Evolutionary conservation across 805 yeast species (phyloP).

Genomic region (Candida broadrunensis): DNA sequence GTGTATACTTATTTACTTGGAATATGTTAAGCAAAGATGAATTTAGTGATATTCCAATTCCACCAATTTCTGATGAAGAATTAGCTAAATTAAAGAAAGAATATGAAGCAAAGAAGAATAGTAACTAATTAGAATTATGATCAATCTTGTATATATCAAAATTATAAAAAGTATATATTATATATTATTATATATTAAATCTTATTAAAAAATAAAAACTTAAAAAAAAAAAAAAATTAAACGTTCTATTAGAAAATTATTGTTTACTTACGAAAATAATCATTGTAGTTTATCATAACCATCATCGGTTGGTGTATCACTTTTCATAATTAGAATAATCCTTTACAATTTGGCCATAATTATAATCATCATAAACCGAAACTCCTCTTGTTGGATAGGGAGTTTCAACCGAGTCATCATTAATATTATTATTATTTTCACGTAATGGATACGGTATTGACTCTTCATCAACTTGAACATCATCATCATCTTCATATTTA

Average conservation of each 20-base stretch:
- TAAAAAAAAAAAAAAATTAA: too few relatives aligned
- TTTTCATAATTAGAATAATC: not conserved
- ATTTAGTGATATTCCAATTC: slow-evolving; percentile 88
- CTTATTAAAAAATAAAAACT: too few relatives aligned
- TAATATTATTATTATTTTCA: not conserved
- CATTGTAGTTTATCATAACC: too few relatives aligned
- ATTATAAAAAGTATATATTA: too few relatives aligned
- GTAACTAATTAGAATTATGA: too few relatives aligned
- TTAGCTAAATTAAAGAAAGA: slow-evolving; percentile 69
- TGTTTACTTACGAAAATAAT: too few relatives aligned
- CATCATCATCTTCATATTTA: not conserved
- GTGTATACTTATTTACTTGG: slow-evolving; percentile 66
- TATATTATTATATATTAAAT: too few relatives aligned
- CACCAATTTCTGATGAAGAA: slow-evolving; percentile 82
- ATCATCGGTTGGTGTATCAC: too few relatives aligned
- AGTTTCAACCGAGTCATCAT: slow-evolving; percentile 1
- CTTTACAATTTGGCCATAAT: not conserved
- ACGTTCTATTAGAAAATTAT: too few relatives aligned
- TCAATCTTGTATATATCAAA: too few relatives aligned
- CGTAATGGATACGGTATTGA: not conserved
- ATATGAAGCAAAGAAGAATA: slow-evolving; percentile 48
- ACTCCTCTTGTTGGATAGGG: slow-evolving; percentile 34
- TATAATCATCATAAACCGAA: slow-evolving; percentile 9
- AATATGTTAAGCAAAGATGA: slow-evolving; percentile 71
- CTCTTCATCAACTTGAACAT: not conserved